Base-by-base conservation (phyloP, 2,329 filamentous ascomycete genomes). In the Xylariaceae sp. region DNA sequence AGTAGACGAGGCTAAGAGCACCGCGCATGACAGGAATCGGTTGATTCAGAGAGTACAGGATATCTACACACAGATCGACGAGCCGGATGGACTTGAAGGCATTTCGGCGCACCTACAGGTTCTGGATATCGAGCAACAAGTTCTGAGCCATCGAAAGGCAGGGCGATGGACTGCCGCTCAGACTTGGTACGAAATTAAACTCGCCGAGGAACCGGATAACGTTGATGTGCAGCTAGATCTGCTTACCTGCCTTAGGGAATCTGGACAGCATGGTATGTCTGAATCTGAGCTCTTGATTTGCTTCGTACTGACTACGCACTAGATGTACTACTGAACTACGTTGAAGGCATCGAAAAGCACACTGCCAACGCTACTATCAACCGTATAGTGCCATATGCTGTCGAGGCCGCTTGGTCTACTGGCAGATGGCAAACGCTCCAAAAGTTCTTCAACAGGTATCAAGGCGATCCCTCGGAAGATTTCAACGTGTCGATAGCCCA, bases 41-140 rank as follows among this genome's bases (percentile, higher is more conserved):
- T 77, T 94, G 3, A 81, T 95, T 56, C 83, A 90, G 62, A 83
- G 86, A 57, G 75, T 99, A 29, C 92, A 97, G 67, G 86, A 92
- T 51, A 96, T 99, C 19, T 99, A 99, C 70, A 89, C 90, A 1
- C 88, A 96, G 64, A 97, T 99, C 57, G 94, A 99, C 66, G 94
- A 99, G 64, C 95, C 94, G 0, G 94, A 99, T 70, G 91, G 92
- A 1, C 85, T 99, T 35, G 91, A 97, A 68, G 94, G 94, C 2
- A 92, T 99, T 57, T 95, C 92, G 1, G 85, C 90, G 26, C 88
- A 94, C 68, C 76, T 97, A 2, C 87, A 88, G 55, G 84, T 91
- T 8, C 76, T 97, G n/a, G 89, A 95, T 61, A 86, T 96, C 48
- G 88, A 96, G 57, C 92, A 96, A 68, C 91, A 97, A 68, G 87